A percentile compares a stretch with the other conserved stretches of the same genome.
Conservation (phyloP, 306 rosid genomes). For the Acacia confusa region DNA sequence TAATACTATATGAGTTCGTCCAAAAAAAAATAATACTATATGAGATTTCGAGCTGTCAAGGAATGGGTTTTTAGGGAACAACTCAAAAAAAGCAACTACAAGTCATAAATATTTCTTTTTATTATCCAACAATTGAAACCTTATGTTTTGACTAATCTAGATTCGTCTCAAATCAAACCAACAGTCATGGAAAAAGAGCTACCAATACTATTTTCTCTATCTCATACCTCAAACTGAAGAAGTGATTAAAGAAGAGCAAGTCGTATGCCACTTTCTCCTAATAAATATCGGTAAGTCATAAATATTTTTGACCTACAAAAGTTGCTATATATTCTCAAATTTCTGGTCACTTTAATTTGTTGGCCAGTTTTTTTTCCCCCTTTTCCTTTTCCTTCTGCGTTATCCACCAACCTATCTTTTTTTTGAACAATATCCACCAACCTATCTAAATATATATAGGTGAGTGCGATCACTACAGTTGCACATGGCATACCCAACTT, state of each 20-base stretch:
- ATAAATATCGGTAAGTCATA: too few relatives aligned
- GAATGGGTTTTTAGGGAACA: background rate
- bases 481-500: background rate
- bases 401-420: slow-evolving; percentile 11
- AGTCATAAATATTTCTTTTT: background rate
- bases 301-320: background rate
- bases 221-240: too few relatives aligned
- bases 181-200: too few relatives aligned
- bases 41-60: background rate
- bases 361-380: slow-evolving; percentile 16
- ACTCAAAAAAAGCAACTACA: background rate
- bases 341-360: background rate
- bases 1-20: too few relatives aligned
- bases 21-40: too few relatives aligned
- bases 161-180: too few relatives aligned
- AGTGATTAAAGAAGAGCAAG: too few relatives aligned
- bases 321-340: background rate
- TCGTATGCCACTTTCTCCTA: too few relatives aligned
- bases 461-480: background rate
- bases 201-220: too few relatives aligned
- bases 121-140: too few relatives aligned
- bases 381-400: background rate
- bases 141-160: too few relatives aligned
- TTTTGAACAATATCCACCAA: slow-evolving; percentile 21
- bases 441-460: background rate